Conservation (phyloP, 176 grass and related monocot species). For the Oryza glumipatula region DNA sequence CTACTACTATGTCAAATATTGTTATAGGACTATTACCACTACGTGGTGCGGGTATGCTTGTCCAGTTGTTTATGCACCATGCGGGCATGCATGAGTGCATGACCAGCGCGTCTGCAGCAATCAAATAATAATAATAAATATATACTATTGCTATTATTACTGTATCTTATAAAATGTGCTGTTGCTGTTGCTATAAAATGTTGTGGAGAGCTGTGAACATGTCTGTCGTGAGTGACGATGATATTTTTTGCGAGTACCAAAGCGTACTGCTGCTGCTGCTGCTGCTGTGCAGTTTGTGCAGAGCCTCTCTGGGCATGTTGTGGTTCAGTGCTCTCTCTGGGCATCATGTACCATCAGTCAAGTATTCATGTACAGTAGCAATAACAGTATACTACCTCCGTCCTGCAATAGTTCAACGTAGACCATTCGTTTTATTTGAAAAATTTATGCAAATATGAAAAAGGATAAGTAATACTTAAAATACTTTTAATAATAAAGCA, state of each 20-base stretch:
- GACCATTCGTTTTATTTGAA: no score
- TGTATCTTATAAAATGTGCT: background rate
- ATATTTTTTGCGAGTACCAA: constrained; percentile 17
- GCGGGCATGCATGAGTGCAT: background rate
- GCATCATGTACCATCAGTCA: background rate
- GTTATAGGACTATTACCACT: no score
- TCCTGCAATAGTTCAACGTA: no score
- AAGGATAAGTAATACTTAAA: no score
- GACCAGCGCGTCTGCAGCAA: no score
- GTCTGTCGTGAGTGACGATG: background rate
- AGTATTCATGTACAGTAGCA: no score
- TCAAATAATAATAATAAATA: background rate
- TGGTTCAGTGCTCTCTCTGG: background rate
- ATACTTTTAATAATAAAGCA: no score
- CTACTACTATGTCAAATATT: background rate
- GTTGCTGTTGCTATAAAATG: background rate
- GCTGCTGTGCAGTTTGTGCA: background rate
- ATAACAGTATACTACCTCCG: no score
- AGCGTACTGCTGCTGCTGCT: background rate
- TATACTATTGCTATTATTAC: background rate
- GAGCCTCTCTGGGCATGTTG: background rate
- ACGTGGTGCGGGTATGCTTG: background rate
- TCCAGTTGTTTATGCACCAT: background rate
- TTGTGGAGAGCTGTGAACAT: background rate
- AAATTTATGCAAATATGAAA: no score